Evolutionary conservation across 2,329 filamentous ascomycete genomes (phyloP).

Genomic region (Cercospora zeina): DNA sequence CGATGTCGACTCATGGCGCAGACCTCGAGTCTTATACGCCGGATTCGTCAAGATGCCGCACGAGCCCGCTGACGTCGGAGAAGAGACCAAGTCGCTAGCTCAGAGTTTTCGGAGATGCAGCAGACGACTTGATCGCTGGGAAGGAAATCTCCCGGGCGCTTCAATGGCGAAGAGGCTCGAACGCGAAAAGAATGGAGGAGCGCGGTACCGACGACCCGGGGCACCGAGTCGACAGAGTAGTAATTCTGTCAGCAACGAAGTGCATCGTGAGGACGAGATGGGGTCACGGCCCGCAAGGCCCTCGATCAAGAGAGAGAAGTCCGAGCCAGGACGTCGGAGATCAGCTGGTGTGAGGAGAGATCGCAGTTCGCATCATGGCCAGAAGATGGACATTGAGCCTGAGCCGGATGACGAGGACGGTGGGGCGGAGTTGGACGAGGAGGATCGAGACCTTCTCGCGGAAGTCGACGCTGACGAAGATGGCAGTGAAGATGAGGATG

Average conservation of each 20-base stretch:
- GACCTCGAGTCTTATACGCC: conserved; percentile 34
- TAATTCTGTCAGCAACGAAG: conserved; percentile 4
- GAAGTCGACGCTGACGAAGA: conserved; percentile 44
- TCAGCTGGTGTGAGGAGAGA: conserved; percentile 27
- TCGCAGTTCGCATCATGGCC: conserved; percentile 21
- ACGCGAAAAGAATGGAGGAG: conserved; percentile 23
- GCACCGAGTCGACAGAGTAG: conserved; percentile 23
- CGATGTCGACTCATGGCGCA: conserved; percentile 30
- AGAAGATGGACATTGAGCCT: conserved; percentile 30
- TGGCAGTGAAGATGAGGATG: conserved; percentile 41
- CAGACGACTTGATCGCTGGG: conserved; percentile 70
- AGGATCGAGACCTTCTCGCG: conserved; percentile 43
- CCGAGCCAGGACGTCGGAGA: neutral
- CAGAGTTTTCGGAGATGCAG: conserved; percentile 64
- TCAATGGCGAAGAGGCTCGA: conserved; percentile 33
- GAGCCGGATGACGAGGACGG: conserved; percentile 34
- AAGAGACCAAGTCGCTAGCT: conserved; percentile 67
- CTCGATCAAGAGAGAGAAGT: conserved; percentile 11
- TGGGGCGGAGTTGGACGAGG: conserved; percentile 41
- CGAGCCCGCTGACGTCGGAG: conserved; percentile 73
- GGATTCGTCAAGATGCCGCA: conserved; percentile 61
- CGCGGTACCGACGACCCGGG: neutral
- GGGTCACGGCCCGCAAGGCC: conserved; percentile 12
- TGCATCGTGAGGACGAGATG: conserved; percentile 22
- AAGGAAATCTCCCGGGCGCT: conserved; percentile 37